These are phyloP conservation scores for Colletotrichum salicis DNA, from an alignment of 2,329 filamentous ascomycete genomes.

Conservation along the genomic window DNA sequence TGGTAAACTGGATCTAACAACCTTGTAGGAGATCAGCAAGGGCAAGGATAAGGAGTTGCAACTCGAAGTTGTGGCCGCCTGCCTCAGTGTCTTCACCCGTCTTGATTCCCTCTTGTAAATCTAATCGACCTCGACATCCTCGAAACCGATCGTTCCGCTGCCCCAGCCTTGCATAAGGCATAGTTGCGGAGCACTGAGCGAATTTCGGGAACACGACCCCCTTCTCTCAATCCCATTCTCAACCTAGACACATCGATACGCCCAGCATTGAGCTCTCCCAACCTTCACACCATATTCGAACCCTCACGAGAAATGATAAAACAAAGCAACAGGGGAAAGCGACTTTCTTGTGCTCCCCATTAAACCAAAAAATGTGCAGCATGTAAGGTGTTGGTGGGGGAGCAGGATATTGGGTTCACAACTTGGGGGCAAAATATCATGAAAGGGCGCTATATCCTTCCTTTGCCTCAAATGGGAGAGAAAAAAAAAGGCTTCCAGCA, in stretches of 20 bases:
- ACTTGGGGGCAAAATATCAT: conserved; percentile 6
- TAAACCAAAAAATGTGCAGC: conserved; percentile 26
- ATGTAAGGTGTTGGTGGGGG: conserved; percentile 23
- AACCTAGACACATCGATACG: conserved; percentile 27
- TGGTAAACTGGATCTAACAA: conserved; percentile 32
- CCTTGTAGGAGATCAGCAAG: conserved; percentile 77
- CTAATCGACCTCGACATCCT: conserved; percentile 22
- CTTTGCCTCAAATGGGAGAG: conserved; percentile 1
- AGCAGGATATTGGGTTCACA: conserved; percentile 16
- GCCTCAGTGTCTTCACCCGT: conserved; percentile 95
- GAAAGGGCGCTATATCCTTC: conserved; percentile 26
- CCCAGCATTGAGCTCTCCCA: conserved; percentile 16
- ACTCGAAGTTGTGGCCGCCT: conserved; percentile 95
- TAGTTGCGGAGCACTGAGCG: conserved; percentile 8
- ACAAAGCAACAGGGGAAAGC: background rate
- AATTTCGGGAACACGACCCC: background rate
- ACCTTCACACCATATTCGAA: conserved; percentile 23
- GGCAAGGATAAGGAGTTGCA: conserved; percentile 95
- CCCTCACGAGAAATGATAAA: conserved; percentile 31
- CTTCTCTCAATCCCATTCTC: conserved; percentile 13
- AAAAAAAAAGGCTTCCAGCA: background rate
- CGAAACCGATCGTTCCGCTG: conserved; percentile 5
- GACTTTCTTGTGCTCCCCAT: conserved; percentile 16
- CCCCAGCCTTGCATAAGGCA: background rate
- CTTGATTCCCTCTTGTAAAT: conserved; percentile 91